These are phyloP conservation scores for Sugiyamaella americana DNA, from an alignment of 805 yeast species.

Conservation along the genomic window DNA sequence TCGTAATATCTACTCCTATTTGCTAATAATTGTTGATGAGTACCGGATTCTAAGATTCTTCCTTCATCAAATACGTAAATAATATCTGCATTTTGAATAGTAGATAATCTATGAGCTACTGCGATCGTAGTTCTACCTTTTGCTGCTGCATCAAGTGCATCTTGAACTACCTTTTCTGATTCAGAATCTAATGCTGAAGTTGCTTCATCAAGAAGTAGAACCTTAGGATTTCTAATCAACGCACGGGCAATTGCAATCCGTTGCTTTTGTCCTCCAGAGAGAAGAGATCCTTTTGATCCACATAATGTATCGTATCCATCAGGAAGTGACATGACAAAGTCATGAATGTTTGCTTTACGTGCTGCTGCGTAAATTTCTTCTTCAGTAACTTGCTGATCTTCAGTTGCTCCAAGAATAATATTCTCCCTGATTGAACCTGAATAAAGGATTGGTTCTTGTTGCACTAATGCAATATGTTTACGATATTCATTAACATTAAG, in stretches of 20 bases:
- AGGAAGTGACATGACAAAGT: slow-evolving; percentile 48
- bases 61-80: slow-evolving; percentile 61
- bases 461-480: slow-evolving; percentile 50
- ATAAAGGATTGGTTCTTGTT: slow-evolving; percentile 54
- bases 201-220: slow-evolving; percentile 64
- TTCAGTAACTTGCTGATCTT: slow-evolving; percentile 31
- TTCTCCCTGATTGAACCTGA: slow-evolving; percentile 53
- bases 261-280: slow-evolving; percentile 75
- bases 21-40: slow-evolving; percentile 42
- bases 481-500: slow-evolving; percentile 48
- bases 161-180: slow-evolving; percentile 71
- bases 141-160: slow-evolving; percentile 62
- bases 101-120: slow-evolving; percentile 76
- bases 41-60: slow-evolving; percentile 51
- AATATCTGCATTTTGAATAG: slow-evolving; percentile 55
- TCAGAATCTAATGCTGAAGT: slow-evolving; percentile 59
- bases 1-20: slow-evolving; percentile 34
- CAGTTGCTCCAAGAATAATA: slow-evolving; percentile 44
- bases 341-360: slow-evolving; percentile 51
- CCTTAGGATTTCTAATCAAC: slow-evolving; percentile 56
- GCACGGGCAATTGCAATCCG: slow-evolving; percentile 72
- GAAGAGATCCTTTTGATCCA: slow-evolving; percentile 50
- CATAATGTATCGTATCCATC: slow-evolving; percentile 54
- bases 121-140: slow-evolving; percentile 70
- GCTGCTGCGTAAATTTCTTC: slow-evolving; percentile 43